Conservation (phyloP, 2,329 filamentous ascomycete species). For the Scedosporium aurantiacum region DNA sequence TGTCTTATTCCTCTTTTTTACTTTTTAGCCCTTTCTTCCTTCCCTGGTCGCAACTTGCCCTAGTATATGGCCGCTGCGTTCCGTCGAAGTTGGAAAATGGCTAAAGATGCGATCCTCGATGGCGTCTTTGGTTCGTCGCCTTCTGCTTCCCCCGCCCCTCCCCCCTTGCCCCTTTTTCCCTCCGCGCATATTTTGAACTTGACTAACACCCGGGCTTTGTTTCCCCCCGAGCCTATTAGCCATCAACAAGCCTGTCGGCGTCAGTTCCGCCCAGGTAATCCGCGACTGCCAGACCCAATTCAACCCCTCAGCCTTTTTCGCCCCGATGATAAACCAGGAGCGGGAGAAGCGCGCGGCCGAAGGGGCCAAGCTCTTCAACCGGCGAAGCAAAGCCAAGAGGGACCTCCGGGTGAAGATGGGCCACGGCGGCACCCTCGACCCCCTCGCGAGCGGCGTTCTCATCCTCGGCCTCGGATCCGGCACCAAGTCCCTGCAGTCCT, state of each 20-base stretch:
- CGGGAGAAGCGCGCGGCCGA: conserved; percentile 44
- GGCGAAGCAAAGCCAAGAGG: conserved; percentile 45
- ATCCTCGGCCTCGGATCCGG: conserved; percentile 79
- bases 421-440: conserved; percentile 91
- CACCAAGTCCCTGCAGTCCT: conserved; percentile 70
- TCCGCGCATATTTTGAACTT: conserved; percentile 5
- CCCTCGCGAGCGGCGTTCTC: conserved; percentile 83
- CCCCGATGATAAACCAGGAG: conserved; percentile 61
- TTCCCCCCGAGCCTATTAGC: conserved; percentile 44
- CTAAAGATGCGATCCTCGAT: conserved; percentile 39
- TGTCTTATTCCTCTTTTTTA: neutral
- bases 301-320: conserved; percentile 69
- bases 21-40: neutral
- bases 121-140: conserved; percentile 43
- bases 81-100: conserved; percentile 32
- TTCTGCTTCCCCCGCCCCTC: neutral
- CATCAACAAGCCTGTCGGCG: conserved; percentile 81
- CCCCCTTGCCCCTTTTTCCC: neutral
- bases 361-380: conserved; percentile 45
- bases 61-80: conserved; percentile 1
- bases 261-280: conserved; percentile 83
- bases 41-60: neutral
- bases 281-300: conserved; percentile 79
- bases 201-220: no score
- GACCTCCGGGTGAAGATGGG: conserved; percentile 77